phyloP scores from a whole-genome alignment of 768 basidiomycete species.

The Mycena leptocephala region DNA sequence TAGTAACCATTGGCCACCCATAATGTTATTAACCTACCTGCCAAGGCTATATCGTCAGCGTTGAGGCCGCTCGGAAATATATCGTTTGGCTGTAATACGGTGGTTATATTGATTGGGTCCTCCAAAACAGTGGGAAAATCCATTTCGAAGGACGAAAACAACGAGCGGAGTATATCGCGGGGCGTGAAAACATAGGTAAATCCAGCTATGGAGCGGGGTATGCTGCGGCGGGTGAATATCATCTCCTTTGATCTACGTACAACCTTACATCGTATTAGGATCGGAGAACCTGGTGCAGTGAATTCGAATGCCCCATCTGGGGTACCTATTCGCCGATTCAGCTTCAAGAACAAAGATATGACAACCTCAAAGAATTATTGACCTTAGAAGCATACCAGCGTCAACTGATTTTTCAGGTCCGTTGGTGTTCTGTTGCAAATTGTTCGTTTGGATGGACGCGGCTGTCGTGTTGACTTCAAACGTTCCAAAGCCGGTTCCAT shows the following conservation, averaged over 20 bases:
- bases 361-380: not conserved
- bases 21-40: conserved; percentile 37
- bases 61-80: conserved; percentile 43
- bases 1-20: not conserved
- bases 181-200: conserved; percentile 57
- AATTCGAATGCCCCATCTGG: conserved; percentile 59
- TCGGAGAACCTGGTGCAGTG: conserved; percentile 53
- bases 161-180: conserved; percentile 44
- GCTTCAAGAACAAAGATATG: not conserved
- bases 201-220: conserved; percentile 39
- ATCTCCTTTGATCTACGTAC: not conserved
- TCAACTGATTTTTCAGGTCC: conserved; percentile 35
- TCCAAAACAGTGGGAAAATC: conserved; percentile 47
- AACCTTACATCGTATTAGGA: conserved; percentile 49
- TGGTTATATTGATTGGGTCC: conserved; percentile 40
- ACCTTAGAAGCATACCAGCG: conserved; percentile 50
- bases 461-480: conserved; percentile 46
- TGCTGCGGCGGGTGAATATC: conserved; percentile 28
- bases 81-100: conserved; percentile 41
- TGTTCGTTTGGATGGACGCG: conserved; percentile 34
- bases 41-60: conserved; percentile 39
- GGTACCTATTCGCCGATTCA: conserved; percentile 44
- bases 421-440: not conserved
- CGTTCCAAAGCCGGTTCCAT: conserved; percentile 57
- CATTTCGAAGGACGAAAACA: conserved; percentile 53